A percentile compares a stretch with the other conserved stretches of the same genome.
Evolutionary conservation across 352 stramenopile species (phyloP).

Genomic region (Pythium rhizo-oryzae): DNA sequence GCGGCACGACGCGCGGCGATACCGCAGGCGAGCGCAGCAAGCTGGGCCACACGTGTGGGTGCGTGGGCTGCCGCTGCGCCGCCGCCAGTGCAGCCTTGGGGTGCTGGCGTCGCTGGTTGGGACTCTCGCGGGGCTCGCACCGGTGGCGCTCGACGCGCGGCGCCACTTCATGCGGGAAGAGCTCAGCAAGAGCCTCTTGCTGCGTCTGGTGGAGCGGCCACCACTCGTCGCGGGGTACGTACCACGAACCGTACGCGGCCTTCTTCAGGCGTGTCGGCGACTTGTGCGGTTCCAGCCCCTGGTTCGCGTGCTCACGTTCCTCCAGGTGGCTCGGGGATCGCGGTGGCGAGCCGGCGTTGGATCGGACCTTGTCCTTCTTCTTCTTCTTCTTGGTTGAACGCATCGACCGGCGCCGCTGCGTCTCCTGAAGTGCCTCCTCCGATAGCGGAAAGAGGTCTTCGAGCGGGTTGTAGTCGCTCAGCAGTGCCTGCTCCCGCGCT

Average conservation of each 20-base stretch:
- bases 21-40: constrained; percentile 12
- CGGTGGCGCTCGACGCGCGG: constrained; percentile 5
- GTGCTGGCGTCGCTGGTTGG: constrained; percentile 3
- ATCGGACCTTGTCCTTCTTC: neutral
- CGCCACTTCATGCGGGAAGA: constrained; percentile 23
- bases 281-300: neutral
- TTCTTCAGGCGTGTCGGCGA: constrained; percentile 13
- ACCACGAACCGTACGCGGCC: constrained; percentile 58
- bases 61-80: neutral
- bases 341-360: no score
- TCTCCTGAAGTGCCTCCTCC: neutral
- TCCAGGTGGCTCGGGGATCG: neutral
- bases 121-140: constrained; percentile 6
- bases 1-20: neutral
- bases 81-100: neutral
- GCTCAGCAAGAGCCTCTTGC: constrained; percentile 35
- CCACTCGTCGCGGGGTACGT: constrained; percentile 56
- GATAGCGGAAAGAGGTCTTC: constrained; percentile 13
- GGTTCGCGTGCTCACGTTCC: neutral
- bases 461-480: neutral
- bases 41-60: constrained; percentile 20
- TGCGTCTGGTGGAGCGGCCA: constrained; percentile 47
- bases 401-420: constrained; percentile 2
- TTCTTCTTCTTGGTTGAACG: neutral
- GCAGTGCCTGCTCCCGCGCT: neutral